These are phyloP conservation scores for Cryomyces minteri DNA, from an alignment of 495 filamentous ascomycete genomes.

Conservation along the genomic window DNA sequence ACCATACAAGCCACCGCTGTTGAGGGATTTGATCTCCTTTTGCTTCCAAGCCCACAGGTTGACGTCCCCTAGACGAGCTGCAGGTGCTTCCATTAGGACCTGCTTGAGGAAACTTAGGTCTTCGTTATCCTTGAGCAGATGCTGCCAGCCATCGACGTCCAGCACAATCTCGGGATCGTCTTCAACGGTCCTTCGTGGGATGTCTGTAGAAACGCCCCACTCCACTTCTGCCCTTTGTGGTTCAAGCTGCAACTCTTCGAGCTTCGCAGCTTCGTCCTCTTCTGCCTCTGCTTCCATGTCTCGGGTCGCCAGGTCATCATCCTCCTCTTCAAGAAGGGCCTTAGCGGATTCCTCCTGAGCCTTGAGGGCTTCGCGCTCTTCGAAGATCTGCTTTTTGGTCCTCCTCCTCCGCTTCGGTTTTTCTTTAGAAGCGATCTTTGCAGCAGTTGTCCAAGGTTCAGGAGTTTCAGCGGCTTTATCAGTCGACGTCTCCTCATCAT, in stretches of 20 bases:
- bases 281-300: slow-evolving; percentile 18
- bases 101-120: slow-evolving; percentile 41
- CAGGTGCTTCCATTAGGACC: slow-evolving; percentile 26
- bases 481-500: slow-evolving; percentile 24
- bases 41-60: slow-evolving; percentile 79
- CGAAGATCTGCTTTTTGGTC: slow-evolving; percentile 54
- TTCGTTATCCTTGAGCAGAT: slow-evolving; percentile 62
- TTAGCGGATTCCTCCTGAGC: slow-evolving; percentile 1
- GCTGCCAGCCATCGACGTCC: slow-evolving; percentile 63
- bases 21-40: slow-evolving; percentile 74
- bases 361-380: slow-evolving; percentile 47
- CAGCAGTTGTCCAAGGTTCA: slow-evolving; percentile 30
- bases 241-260: slow-evolving; percentile 16
- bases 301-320: slow-evolving; percentile 23
- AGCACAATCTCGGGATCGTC: slow-evolving; percentile 48
- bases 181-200: slow-evolving; percentile 44
- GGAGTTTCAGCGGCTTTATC: slow-evolving; percentile 15
- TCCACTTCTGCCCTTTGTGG: slow-evolving; percentile 27
- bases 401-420: slow-evolving; percentile 40
- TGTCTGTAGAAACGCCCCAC: slow-evolving; percentile 41
- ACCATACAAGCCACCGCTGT: slow-evolving; percentile 35
- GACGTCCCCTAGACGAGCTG: slow-evolving; percentile 42
- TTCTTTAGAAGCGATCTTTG: slow-evolving; percentile 14
- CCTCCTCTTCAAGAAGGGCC: slow-evolving; percentile 23
- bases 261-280: slow-evolving; percentile 6